Conservation (phyloP, 345 rosid genomes). For the Crucihimalaya himalaica region DNA sequence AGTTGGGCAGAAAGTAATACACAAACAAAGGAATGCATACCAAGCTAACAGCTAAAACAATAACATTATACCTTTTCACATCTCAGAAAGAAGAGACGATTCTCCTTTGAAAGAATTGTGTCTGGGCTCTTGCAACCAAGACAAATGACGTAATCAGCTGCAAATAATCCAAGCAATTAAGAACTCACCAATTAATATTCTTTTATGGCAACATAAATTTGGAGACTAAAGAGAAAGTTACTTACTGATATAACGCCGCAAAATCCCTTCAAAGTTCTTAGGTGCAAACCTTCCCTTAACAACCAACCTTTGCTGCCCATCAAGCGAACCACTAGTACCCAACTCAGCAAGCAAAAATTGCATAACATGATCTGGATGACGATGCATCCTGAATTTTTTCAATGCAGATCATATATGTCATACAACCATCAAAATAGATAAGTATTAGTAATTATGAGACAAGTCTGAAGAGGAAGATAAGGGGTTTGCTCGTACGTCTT, state of each 20-base stretch:
- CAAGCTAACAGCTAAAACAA: not conserved
- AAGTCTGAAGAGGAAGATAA: not conserved
- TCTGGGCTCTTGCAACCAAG: conserved; percentile 74
- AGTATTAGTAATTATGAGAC: not conserved
- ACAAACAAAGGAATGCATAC: conserved; percentile 1
- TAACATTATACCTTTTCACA: conserved; percentile 60
- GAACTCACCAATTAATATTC: conserved; percentile 1
- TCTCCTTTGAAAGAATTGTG: conserved; percentile 70
- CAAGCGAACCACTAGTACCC: conserved; percentile 96
- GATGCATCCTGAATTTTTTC: conserved; percentile 66
- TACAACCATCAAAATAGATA: not conserved
- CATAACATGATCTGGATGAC: conserved; percentile 95
- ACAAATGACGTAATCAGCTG: conserved; percentile 65
- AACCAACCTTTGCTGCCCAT: conserved; percentile 88
- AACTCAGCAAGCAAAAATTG: conserved; percentile 86
- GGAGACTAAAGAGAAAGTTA: conserved; percentile 20
- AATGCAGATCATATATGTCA: conserved; percentile 9
- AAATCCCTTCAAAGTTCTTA: conserved; percentile 83
- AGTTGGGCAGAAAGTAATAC: not conserved
- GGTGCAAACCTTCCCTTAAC: conserved; percentile 95
- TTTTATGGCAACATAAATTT: not conserved
- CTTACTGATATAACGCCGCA: conserved; percentile 89
- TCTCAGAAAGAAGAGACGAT: conserved; percentile 69
- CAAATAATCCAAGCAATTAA: conserved; percentile 7
- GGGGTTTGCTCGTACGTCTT: conserved; percentile 56